Evolutionary conservation across 2,329 filamentous ascomycete species (phyloP).

Genomic region (Neoscytalidium dimidiatum): DNA sequence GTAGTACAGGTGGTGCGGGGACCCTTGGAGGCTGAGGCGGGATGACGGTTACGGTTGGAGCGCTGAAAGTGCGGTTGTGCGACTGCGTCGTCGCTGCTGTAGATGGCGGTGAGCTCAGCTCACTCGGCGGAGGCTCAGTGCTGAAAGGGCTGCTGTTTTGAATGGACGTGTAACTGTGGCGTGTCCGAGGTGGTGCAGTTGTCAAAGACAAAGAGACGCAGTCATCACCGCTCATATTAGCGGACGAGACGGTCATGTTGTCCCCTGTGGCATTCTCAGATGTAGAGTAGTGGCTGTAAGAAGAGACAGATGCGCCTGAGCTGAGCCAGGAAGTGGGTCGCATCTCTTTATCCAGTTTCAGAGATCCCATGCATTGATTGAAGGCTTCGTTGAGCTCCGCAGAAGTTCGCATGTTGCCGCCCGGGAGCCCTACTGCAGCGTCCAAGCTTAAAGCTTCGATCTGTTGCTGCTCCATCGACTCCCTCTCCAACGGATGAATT

Average conservation of each 20-base stretch:
- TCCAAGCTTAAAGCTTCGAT: neutral
- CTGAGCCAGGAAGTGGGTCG: slow-evolving; percentile 5
- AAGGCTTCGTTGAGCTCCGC: slow-evolving; percentile 10
- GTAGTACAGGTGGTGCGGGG: slow-evolving; percentile 31
- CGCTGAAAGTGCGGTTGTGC: slow-evolving; percentile 2
- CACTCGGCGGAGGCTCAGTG: neutral
- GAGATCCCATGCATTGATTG: slow-evolving; percentile 6
- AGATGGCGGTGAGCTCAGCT: slow-evolving; percentile 3
- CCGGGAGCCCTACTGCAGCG: neutral
- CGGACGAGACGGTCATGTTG: slow-evolving; percentile 6
- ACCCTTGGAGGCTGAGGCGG: neutral
- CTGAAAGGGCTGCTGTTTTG: slow-evolving; percentile 11
- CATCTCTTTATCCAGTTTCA: neutral
- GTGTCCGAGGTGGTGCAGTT: neutral
- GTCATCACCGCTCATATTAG: neutral
- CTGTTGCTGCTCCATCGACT: slow-evolving; percentile 3
- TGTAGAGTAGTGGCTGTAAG: slow-evolving; percentile 6
- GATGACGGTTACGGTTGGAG: slow-evolving; percentile 10
- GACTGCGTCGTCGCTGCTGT: slow-evolving; percentile 1
- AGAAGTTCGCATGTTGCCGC: neutral
- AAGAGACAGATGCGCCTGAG: neutral
- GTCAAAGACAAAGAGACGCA: neutral
- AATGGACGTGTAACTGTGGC: slow-evolving; percentile 19
- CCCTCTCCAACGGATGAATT: slow-evolving; percentile 12
- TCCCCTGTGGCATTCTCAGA: slow-evolving; percentile 8